Percentiles rank a stretch among this genome's conserved stretches.
Conservation (phyloP, 23 red algal genomes). For the Gracilaria caudata region DNA sequence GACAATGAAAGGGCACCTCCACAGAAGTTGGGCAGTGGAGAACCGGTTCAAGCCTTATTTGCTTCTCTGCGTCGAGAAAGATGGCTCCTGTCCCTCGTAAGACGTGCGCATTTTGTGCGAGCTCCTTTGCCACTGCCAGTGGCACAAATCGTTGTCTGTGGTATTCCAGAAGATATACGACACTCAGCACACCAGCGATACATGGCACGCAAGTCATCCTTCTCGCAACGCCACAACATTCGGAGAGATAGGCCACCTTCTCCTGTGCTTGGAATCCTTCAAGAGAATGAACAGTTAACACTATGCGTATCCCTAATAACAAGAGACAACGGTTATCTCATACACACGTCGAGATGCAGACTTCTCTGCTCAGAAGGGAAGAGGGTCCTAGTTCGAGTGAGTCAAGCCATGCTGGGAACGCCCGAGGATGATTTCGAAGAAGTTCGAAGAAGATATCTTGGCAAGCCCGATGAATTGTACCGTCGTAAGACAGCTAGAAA, state of each 20-base stretch:
- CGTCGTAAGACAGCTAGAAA: slow-evolving; percentile 46
- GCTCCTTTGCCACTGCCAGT: not conserved
- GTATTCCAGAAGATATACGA: slow-evolving; percentile 20
- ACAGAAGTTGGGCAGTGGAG: slow-evolving; percentile 31
- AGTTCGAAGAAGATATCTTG: slow-evolving; percentile 29
- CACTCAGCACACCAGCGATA: not conserved
- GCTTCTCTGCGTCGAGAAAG: slow-evolving; percentile 13
- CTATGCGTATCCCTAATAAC: not conserved
- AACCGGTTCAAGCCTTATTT: slow-evolving; percentile 23
- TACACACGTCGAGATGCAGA: slow-evolving; percentile 13
- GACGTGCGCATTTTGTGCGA: slow-evolving; percentile 6
- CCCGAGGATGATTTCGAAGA: slow-evolving; percentile 55
- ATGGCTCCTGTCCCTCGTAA: not conserved
- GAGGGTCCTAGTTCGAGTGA: not conserved
- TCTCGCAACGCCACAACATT: not conserved
- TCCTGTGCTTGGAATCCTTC: not conserved
- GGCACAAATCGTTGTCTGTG: not conserved
- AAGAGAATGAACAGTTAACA: not conserved
- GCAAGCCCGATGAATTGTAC: slow-evolving; percentile 70
- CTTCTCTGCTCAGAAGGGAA: not conserved
- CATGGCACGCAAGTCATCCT: not conserved
- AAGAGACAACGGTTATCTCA: not conserved
- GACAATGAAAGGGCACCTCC: not conserved
- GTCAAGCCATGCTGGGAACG: not conserved
- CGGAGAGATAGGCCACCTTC: not conserved